Percentiles rank a stretch among this genome's conserved stretches.
Conservation (phyloP, 768 basidiomycete genomes). For the Rhodotorula babjevae region DNA sequence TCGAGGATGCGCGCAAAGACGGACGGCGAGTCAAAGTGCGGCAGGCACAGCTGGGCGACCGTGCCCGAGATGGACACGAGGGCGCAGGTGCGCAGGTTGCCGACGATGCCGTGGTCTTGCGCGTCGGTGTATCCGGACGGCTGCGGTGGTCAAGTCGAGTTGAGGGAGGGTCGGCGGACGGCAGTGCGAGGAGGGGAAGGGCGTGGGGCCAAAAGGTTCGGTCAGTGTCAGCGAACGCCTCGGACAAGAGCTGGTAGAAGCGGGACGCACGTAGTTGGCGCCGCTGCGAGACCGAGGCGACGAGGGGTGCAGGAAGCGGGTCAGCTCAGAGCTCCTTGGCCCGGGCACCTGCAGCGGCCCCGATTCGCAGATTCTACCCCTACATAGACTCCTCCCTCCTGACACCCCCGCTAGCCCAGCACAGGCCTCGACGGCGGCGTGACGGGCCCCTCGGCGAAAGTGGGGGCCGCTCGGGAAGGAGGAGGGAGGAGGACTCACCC, state of each 20-base stretch:
- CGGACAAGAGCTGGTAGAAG: accelerated
- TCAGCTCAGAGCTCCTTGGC: neutral
- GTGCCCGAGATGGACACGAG: constrained; percentile 38
- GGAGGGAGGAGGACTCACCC: neutral
- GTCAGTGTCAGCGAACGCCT: neutral
- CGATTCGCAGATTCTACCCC: too few species aligned
- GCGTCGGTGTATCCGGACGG: neutral
- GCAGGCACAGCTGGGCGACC: constrained; percentile 31
- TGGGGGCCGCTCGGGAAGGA: neutral
- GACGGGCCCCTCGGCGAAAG: too few species aligned
- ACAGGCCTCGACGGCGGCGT: too few species aligned
- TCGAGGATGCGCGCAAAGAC: constrained; percentile 42
- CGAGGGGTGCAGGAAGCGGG: neutral
- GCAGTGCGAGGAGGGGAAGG: too few species aligned
- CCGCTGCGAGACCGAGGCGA: neutral
- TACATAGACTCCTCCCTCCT: too few species aligned
- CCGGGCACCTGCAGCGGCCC: too few species aligned
- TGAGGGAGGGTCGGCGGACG: neutral
- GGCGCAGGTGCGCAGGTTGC: constrained; percentile 31
- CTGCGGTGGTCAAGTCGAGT: neutral
- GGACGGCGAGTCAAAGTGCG: constrained; percentile 38
- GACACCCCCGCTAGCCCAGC: too few species aligned
- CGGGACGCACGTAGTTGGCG: neutral
- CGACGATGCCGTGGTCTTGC: constrained; percentile 34
- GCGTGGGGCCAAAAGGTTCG: neutral